Conservation (phyloP, 1,284 basidiomycete species). For the Puccinia novopanici region DNA sequence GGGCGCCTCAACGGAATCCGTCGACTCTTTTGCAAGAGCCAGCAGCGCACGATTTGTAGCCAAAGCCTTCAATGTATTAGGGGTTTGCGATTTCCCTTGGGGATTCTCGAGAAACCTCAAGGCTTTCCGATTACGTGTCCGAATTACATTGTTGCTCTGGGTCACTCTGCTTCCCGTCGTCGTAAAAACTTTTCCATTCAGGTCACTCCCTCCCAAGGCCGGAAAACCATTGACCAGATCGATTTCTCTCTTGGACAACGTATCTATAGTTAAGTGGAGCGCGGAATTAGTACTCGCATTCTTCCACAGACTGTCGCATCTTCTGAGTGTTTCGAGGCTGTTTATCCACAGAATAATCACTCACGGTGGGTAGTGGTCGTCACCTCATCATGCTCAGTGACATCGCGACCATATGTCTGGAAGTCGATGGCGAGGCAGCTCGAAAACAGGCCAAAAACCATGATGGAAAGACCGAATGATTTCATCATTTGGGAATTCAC, state of each 20-base stretch:
- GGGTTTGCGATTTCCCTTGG: not conserved
- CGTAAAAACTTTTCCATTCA: conserved; percentile 33
- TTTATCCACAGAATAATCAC: not conserved
- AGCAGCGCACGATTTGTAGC: not conserved
- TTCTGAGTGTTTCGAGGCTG: not conserved
- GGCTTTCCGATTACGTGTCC: not conserved
- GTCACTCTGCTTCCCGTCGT: conserved; percentile 12
- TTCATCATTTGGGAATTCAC: not conserved
- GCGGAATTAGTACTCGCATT: not conserved
- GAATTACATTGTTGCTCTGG: conserved; percentile 15
- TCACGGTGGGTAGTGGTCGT: not conserved
- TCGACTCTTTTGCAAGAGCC: not conserved
- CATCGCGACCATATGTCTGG: not conserved
- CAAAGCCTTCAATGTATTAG: too few relatives aligned
- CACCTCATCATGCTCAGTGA: not conserved
- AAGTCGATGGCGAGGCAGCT: not conserved
- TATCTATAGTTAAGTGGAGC: not conserved
- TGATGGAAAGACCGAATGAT: not conserved
- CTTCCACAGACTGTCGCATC: not conserved
- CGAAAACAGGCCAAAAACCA: conserved; percentile 3
- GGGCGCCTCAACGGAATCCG: not conserved
- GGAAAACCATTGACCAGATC: not conserved
- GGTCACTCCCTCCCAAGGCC: not conserved
- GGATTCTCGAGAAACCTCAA: conserved; percentile 26
- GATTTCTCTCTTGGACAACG: conserved; percentile 15